Conservation (phyloP, 805 yeast genomes). For the Yarrowia keelungensis region DNA sequence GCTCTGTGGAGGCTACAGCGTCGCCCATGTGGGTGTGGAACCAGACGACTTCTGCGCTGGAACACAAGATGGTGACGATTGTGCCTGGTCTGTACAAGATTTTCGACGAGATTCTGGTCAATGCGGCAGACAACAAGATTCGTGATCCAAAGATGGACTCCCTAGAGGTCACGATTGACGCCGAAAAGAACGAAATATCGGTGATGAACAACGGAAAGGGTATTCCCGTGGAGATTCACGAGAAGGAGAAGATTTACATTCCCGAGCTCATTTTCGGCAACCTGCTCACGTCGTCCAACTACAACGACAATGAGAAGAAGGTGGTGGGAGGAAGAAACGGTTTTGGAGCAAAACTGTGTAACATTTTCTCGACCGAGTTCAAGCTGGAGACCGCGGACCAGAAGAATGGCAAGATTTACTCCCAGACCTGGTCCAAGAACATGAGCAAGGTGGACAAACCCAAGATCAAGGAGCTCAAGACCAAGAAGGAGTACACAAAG, state of each 20-base stretch:
- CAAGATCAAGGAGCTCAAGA: slow-evolving; percentile 63
- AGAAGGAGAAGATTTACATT: slow-evolving; percentile 86
- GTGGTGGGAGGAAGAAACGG: slow-evolving; percentile 99
- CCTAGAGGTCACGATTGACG: slow-evolving; percentile 80
- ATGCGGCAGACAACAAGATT: slow-evolving; percentile 98
- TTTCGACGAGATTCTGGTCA: slow-evolving; percentile 95
- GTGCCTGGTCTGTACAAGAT: slow-evolving; percentile 97
- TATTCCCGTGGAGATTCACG: slow-evolving; percentile 92
- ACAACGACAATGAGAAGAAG: slow-evolving; percentile 92
- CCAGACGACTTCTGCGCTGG: slow-evolving; percentile 66
- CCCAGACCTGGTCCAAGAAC: slow-evolving; percentile 86
- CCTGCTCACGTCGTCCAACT: slow-evolving; percentile 90
- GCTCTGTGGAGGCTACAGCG: slow-evolving; percentile 85
- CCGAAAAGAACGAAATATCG: slow-evolving; percentile 73
- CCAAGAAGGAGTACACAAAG: slow-evolving; percentile 76
- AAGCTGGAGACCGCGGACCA: slow-evolving; percentile 88
- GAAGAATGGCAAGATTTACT: slow-evolving; percentile 64
- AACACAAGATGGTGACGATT: slow-evolving; percentile 62
- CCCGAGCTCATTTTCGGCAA: slow-evolving; percentile 98
- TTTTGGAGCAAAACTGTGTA: slow-evolving; percentile 96
- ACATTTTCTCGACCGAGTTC: slow-evolving; percentile 90
- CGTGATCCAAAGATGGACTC: slow-evolving; percentile 90
- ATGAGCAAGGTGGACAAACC: slow-evolving; percentile 84
- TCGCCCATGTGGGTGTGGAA: slow-evolving; percentile 87
- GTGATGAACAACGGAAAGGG: slow-evolving; percentile 95